Base-by-base conservation (phyloP, 768 basidiomycete species). In the Myochromella boudieri region DNA sequence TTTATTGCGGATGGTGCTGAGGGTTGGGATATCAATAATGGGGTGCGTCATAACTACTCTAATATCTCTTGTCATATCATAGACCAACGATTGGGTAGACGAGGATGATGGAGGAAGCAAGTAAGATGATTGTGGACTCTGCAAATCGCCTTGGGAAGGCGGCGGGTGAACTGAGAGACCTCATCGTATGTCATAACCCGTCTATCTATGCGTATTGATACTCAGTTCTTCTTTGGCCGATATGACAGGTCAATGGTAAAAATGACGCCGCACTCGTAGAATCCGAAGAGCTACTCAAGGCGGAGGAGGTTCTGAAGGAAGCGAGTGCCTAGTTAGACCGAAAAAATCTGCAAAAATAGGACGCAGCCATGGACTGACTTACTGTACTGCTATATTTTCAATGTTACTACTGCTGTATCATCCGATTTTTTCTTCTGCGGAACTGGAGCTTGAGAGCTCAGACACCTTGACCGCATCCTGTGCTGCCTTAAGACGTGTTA, bases 61-160 rank as follows among this genome's bases (percentile, higher is more conserved):
- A 42, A 24, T 26, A 39, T 38, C 11, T 42, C 26, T 31, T 31
- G 8, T 31, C 29, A 8, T 31, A 31, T 31, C n/a, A 31, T n/a
- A 8, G 29, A 8, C 8, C 29, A n/a, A 31, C 29, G 9, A 34
- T 34, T 46, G 42, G 33, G 8, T 58, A 91, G 89, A 72, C 64
- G 44, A 78, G 75, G 59, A 71, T 91, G 69, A 67, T 84, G 39
- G 83, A 87, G 46, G 91, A 95, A 71, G 84, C 85, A 33, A 69
- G 80, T 51, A 90, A 81, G 73, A 91, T 95, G 91, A 77, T 92
- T 49, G 67, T 67, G 41, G 88, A 92, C 60, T 76, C 84, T 17
- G 68, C 71, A 45, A 74, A 63, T 44, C 77, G 86, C 37, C 68
- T 91, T n/a, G 78, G 72, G 37, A 78, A 74, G 58, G 82, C 81